phyloP scores from a whole-genome alignment of 768 basidiomycete species.

The Collybiopsis luxurians region DNA sequence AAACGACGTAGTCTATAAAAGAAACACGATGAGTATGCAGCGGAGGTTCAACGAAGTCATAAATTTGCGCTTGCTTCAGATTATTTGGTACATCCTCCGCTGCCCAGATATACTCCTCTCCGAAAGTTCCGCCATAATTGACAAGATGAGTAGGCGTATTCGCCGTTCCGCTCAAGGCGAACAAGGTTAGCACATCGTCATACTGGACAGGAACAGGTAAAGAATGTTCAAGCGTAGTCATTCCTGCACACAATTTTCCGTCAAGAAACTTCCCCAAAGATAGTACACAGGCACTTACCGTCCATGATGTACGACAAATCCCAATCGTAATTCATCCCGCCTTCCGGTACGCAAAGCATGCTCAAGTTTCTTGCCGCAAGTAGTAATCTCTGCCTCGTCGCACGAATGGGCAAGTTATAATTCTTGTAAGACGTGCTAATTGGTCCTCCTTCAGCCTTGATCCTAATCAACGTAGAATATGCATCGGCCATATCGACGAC shows the following conservation, averaged over 20 bases:
- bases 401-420: slow-evolving; percentile 67
- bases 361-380: slow-evolving; percentile 57
- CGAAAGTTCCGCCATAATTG: slow-evolving; percentile 70
- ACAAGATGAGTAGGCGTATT: slow-evolving; percentile 75
- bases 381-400: slow-evolving; percentile 65
- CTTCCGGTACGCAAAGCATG: slow-evolving; percentile 75
- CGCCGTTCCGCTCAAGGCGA: slow-evolving; percentile 65
- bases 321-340: slow-evolving; percentile 81
- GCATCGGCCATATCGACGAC: slow-evolving; percentile 63
- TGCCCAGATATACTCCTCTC: slow-evolving; percentile 72
- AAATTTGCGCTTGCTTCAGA: slow-evolving; percentile 48
- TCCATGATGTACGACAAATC: slow-evolving; percentile 78
- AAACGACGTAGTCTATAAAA: slow-evolving; percentile 55
- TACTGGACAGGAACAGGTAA: slow-evolving; percentile 63
- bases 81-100: slow-evolving; percentile 62
- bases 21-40: not conserved
- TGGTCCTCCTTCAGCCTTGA: slow-evolving; percentile 71
- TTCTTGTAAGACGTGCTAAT: slow-evolving; percentile 77
- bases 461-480: slow-evolving; percentile 58
- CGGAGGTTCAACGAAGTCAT: not conserved
- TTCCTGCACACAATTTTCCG: slow-evolving; percentile 38
- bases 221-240: slow-evolving; percentile 76
- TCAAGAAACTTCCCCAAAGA: no score
- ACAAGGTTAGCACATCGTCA: slow-evolving; percentile 65
- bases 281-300: slow-evolving; percentile 34